Conservation (phyloP, 2,329 filamentous ascomycete genomes). For the Helotiales sp. region DNA sequence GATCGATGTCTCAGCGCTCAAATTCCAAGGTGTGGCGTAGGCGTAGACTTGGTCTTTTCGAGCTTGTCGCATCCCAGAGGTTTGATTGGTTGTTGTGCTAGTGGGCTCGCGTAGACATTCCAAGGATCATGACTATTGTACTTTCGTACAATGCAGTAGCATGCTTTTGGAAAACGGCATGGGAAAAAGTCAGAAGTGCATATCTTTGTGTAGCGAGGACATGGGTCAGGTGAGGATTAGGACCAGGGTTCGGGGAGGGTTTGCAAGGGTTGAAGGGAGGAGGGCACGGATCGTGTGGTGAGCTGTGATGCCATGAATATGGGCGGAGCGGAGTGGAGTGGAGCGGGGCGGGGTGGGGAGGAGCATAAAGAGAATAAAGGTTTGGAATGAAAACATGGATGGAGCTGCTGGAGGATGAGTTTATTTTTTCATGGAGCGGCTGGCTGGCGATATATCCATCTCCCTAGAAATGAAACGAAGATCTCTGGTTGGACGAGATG, state of each 20-base stretch:
- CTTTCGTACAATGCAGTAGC: too few species aligned
- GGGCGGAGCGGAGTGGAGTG: slow-evolving; percentile 1
- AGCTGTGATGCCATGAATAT: neutral
- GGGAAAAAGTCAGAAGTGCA: slow-evolving; percentile 9
- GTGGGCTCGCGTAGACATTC: neutral
- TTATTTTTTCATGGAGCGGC: neutral
- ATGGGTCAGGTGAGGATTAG: too few species aligned
- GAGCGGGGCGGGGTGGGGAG: neutral
- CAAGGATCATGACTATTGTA: too few species aligned
- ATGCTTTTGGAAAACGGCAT: slow-evolving; percentile 12
- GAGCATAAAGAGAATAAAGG: neutral
- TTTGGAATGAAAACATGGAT: neutral
- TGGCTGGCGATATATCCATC: neutral
- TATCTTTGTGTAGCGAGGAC: slow-evolving; percentile 19
- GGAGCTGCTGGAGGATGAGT: neutral
- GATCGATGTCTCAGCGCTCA: neutral
- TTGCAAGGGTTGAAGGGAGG: neutral
- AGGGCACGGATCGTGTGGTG: neutral
- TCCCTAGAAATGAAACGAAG: neutral
- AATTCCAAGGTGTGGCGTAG: neutral
- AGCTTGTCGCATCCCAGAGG: neutral
- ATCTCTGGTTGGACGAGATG: slow-evolving; percentile 2
- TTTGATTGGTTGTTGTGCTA: neutral
- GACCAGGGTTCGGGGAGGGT: too few species aligned
- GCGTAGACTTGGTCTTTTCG: neutral